These are phyloP conservation scores for Diplodia scrobiculata DNA, from an alignment of 2,329 filamentous ascomycete genomes.

Conservation along the genomic window DNA sequence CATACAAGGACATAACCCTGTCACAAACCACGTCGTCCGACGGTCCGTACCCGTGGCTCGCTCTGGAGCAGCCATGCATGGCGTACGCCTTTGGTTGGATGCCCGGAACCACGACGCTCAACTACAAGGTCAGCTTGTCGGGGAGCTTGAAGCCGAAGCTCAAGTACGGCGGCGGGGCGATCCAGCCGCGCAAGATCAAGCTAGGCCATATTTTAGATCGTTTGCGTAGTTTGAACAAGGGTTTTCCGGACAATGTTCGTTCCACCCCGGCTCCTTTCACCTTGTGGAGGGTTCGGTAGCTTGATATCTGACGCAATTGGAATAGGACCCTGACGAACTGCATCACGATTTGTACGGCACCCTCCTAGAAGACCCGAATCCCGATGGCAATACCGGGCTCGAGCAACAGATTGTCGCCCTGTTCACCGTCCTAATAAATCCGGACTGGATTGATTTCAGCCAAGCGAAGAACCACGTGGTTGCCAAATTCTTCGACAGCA, in stretches of 20 bases:
- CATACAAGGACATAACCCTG: slow-evolving; percentile 45
- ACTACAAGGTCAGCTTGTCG: slow-evolving; percentile 65
- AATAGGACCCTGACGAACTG: slow-evolving; percentile 45
- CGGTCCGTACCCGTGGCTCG: slow-evolving; percentile 62
- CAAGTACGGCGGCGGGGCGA: slow-evolving; percentile 59
- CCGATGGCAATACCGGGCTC: slow-evolving; percentile 60
- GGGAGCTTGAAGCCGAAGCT: slow-evolving; percentile 60
- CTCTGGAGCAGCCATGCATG: slow-evolving; percentile 73
- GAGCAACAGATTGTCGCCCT: slow-evolving; percentile 74
- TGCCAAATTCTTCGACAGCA: slow-evolving; percentile 67
- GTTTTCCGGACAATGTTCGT: slow-evolving; percentile 50
- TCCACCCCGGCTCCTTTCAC: slow-evolving; percentile 20
- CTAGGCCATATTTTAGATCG: slow-evolving; percentile 54
- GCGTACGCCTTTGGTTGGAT: slow-evolving; percentile 66
- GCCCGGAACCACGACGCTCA: slow-evolving; percentile 71
- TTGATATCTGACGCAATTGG: slow-evolving; percentile 39
- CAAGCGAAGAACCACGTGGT: slow-evolving; percentile 70
- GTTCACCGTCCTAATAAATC: slow-evolving; percentile 67
- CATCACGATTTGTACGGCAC: slow-evolving; percentile 66
- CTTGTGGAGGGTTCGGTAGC: neutral
- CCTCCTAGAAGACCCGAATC: slow-evolving; percentile 68
- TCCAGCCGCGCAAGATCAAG: slow-evolving; percentile 63
- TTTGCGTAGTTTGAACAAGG: slow-evolving; percentile 46
- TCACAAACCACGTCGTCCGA: slow-evolving; percentile 43
- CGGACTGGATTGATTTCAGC: slow-evolving; percentile 74